Evolutionary conservation across 2,329 filamentous ascomycete species (phyloP).

Genomic region (Colletotrichum plurivorum): DNA sequence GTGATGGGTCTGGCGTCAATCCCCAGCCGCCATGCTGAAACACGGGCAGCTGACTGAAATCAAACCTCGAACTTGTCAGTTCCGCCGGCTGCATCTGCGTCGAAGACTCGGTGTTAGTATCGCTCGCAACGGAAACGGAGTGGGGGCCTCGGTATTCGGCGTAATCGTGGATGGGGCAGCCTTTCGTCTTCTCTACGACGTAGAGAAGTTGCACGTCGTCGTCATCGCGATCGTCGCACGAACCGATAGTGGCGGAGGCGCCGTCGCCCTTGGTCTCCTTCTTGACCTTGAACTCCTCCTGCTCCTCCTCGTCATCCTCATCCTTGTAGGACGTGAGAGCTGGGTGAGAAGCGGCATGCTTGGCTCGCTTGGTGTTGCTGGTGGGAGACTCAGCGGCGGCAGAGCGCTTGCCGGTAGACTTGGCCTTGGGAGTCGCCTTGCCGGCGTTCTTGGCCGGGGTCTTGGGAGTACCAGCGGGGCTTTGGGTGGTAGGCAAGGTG

Average conservation of each 20-base stretch:
- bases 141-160: slow-evolving; percentile 19
- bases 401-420: slow-evolving; percentile 31
- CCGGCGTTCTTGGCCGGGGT: slow-evolving; percentile 42
- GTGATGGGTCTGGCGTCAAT: slow-evolving; percentile 7
- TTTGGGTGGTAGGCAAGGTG: slow-evolving; percentile 31
- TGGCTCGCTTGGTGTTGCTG: slow-evolving; percentile 33
- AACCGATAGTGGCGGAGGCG: slow-evolving; percentile 18
- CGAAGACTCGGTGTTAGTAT: slow-evolving; percentile 36
- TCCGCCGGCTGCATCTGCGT: slow-evolving; percentile 27
- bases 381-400: slow-evolving; percentile 13
- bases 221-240: slow-evolving; percentile 37
- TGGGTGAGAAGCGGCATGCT: slow-evolving; percentile 32
- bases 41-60: slow-evolving; percentile 6
- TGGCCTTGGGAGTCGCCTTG: slow-evolving; percentile 44
- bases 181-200: slow-evolving; percentile 32
- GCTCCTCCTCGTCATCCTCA: slow-evolving; percentile 29
- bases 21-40: slow-evolving; percentile 27
- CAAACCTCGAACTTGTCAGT: slow-evolving; percentile 20
- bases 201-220: slow-evolving; percentile 40
- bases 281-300: slow-evolving; percentile 29
- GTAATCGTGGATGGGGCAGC: slow-evolving; percentile 32
- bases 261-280: slow-evolving; percentile 3
- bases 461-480: slow-evolving; percentile 35
- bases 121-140: slow-evolving; percentile 32
- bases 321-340: slow-evolving; percentile 29